Evolutionary conservation across 768 basidiomycete species (phyloP), one percentile per base, ranked within the genome.

Genomic region (Dioszegia aurantiaca): DNA sequence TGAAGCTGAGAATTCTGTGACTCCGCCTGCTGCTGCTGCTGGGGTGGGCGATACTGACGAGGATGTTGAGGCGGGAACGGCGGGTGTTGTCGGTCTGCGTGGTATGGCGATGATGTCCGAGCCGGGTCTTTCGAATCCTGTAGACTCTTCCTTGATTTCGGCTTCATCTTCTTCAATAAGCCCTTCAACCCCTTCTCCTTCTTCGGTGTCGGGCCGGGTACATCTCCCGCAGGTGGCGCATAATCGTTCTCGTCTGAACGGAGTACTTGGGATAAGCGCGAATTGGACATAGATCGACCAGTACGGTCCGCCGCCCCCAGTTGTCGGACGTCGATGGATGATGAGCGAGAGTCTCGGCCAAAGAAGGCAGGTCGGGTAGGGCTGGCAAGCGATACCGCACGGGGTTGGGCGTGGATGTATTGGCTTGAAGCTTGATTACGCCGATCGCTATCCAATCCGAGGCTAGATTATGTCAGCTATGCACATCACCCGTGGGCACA

Each of bases 21-120:
- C 95, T 80, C 3, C 89, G 91, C 9, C 81, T 75, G 39, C 62
- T 62, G 12, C 37, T 42, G 48, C 42, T 59, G 39, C 17, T 42
- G 26, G n/a, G n/a, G n/a, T n/a, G n/a, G n/a, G 12, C 41, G 36
- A 26, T 41, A 30, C 5, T 36, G 19, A 36, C 31, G 33, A n/a
- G 30, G 39, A 9, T 55, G 39, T 23, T 26, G 26, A 16, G 36
- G 49, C n/a, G n/a, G 36, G n/a, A 3, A 12, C 9, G 39, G 21
- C 16, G 33, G 16, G 16, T n/a, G 6, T 23, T 42, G 41, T 17
- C 19, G 43, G 4, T 43, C 26, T 14, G 40, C 28, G 2, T 19
- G 33, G 26, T 39, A 53, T 43, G 52, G 48, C 3, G 40, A 26
- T 14, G 39, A 37, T 12, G 58, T 6, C 14, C 14, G 33, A 33